These are phyloP conservation scores for Albugo laibachii DNA, from an alignment of 352 stramenopile species.

Conservation along the genomic window DNA sequence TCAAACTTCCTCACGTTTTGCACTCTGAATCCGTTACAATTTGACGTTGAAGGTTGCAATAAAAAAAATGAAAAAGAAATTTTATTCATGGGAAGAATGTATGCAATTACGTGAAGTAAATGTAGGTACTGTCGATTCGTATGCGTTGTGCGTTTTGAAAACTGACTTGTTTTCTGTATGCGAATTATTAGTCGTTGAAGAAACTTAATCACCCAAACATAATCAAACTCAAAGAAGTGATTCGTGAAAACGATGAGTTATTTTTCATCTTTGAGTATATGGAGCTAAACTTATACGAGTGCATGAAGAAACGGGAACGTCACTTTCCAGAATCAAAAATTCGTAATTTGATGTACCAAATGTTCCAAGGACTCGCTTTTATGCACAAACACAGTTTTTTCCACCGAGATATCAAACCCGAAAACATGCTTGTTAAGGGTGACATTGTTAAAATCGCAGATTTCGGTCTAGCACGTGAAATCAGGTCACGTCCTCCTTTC, in stretches of 20 bases:
- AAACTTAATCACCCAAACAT: slow-evolving; percentile 96
- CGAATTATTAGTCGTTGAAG: slow-evolving; percentile 62
- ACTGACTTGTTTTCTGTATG: slow-evolving; percentile 3
- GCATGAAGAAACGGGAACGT: slow-evolving; percentile 85
- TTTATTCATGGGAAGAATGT: slow-evolving; percentile 91
- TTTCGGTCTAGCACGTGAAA: slow-evolving; percentile 94
- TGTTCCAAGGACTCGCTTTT: slow-evolving; percentile 92
- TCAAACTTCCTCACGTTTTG: not conserved
- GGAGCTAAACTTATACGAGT: slow-evolving; percentile 94
- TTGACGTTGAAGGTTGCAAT: slow-evolving; percentile 63
- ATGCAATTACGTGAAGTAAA: slow-evolving; percentile 95
- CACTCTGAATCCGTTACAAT: slow-evolving; percentile 1
- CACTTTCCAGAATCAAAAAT: slow-evolving; percentile 89
- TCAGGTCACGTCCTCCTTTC: slow-evolving; percentile 80
- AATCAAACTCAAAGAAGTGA: slow-evolving; percentile 96
- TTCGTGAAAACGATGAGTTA: slow-evolving; percentile 92
- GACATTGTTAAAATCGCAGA: slow-evolving; percentile 95
- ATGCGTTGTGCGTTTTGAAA: not conserved
- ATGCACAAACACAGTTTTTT: slow-evolving; percentile 98
- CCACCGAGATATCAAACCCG: slow-evolving; percentile 96
- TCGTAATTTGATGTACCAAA: slow-evolving; percentile 93
- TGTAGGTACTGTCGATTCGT: slow-evolving; percentile 12
- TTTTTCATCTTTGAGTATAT: slow-evolving; percentile 99
- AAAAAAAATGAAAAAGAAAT: slow-evolving; percentile 97
- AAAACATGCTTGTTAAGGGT: slow-evolving; percentile 94